These are phyloP conservation scores for Obelidium mucronatum DNA, from an alignment of 192 early-diverging fungal species.

Conservation along the genomic window DNA sequence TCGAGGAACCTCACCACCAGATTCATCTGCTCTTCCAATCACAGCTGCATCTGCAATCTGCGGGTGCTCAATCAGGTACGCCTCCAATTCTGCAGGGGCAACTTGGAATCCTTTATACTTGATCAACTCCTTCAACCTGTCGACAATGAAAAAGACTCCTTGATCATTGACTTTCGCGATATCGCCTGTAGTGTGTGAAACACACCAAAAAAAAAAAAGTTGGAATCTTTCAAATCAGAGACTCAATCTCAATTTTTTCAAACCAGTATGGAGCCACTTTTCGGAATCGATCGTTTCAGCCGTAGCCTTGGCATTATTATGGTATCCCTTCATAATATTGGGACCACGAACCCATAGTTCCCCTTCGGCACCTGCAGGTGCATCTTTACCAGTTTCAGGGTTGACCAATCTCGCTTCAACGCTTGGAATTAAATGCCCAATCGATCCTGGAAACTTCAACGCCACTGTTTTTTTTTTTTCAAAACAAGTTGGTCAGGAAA, in stretches of 20 bases:
- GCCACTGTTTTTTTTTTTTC: slow-evolving; percentile 18
- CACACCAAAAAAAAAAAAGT: too few relatives aligned
- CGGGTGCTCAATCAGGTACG: slow-evolving; percentile 71
- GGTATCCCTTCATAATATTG: slow-evolving; percentile 84
- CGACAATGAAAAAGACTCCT: slow-evolving; percentile 70
- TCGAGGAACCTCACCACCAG: slow-evolving; percentile 74
- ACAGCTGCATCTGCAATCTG: slow-evolving; percentile 65
- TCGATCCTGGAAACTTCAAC: slow-evolving; percentile 57
- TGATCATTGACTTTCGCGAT: slow-evolving; percentile 70
- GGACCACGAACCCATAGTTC: slow-evolving; percentile 86
- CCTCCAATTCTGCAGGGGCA: slow-evolving; percentile 84
- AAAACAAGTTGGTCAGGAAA: neutral
- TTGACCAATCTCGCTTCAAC: slow-evolving; percentile 78
- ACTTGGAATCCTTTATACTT: slow-evolving; percentile 87
- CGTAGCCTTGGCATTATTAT: slow-evolving; percentile 83
- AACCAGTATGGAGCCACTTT: slow-evolving; percentile 75
- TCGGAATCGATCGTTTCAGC: slow-evolving; percentile 71
- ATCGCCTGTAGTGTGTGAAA: slow-evolving; percentile 66
- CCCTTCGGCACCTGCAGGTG: slow-evolving; percentile 53
- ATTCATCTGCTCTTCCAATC: slow-evolving; percentile 45
- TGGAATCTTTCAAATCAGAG: too few relatives aligned
- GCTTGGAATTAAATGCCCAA: slow-evolving; percentile 76
- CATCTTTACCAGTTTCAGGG: slow-evolving; percentile 61
- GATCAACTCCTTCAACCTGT: slow-evolving; percentile 86
- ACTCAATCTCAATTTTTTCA: neutral